Base-by-base conservation (phyloP, 139 green algal species). In the Pycnococcus provasolii region DNA sequence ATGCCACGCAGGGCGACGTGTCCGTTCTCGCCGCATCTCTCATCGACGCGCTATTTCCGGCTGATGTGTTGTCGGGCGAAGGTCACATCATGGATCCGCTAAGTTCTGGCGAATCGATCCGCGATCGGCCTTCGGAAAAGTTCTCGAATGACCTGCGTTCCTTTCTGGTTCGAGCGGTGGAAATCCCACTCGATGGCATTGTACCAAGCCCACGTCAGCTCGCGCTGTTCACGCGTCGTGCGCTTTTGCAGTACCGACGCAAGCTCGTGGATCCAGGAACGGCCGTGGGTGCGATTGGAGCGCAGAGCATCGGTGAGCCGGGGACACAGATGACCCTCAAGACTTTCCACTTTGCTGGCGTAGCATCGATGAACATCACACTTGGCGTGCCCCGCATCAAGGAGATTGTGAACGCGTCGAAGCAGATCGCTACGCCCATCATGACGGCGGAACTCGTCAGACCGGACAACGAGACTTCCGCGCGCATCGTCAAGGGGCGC, bases 321-420 rank as follows among this genome's bases (percentile, higher is more conserved):
- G 90, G 90, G 62, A 98, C 92, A 8, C 92, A 98, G 82, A 98
- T 98, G 92, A 98, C 92, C 13, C 85, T 98, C 37, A 98, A 98
- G 78, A 98, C 79, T 26, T 98, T 98, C 76, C 92, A 98, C 76
- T 98, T 98, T 83, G 92, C 92, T 4, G 92, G 92, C 2, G 91
- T 97, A 52, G 92, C 92, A 1, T 85, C 65, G 75, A 98, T 98
- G 92, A 96, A 97, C 79, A 82, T 97, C 50, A 97, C 91, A 13
- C 83, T 91, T 46, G 92, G 92, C 26, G 92, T 98, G 66, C 92
- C 92, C 1, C 88, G 92, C 66, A 95, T 98, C 77, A 98, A 97
- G 83, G 92, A 98, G 81, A 97, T 98, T 80, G 97, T 98, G 80
- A 98, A 98, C 77, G 92, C 86, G 1, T 79, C 87, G 40, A 92